phyloP scores from a whole-genome alignment of 768 basidiomycete genomes.

The Pleurotus salmoneostramineus region DNA sequence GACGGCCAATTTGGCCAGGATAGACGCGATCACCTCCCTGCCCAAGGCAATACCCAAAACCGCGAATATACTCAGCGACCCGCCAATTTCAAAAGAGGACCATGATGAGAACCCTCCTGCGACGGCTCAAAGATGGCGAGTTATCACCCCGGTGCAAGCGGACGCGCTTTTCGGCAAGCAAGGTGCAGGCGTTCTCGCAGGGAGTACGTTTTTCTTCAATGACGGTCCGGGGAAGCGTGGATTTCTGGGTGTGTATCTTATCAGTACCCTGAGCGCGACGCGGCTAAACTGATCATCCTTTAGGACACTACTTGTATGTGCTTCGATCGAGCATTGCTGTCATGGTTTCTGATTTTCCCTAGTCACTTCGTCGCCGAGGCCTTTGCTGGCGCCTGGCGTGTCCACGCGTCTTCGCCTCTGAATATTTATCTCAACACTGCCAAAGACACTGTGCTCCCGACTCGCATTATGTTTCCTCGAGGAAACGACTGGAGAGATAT shows the following conservation, averaged over 20 bases:
- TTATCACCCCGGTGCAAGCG: constrained; percentile 1
- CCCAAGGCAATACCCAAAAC: neutral
- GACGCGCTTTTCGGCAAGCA: neutral
- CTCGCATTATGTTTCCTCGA: neutral
- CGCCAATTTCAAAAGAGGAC: neutral
- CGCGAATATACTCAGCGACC: neutral
- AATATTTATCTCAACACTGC: neutral
- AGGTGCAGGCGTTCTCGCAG: constrained; percentile 1
- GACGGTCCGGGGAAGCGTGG: constrained; percentile 1
- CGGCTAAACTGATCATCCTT: neutral
- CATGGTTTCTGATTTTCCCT: neutral
- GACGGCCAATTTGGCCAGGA: neutral
- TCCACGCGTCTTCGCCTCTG: neutral
- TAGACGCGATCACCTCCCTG: constrained; percentile 1
- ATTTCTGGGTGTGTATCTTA: neutral
- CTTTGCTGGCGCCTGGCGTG: constrained; percentile 6
- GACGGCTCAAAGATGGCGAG: neutral
- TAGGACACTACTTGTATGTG: constrained; percentile 7
- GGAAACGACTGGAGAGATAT: constrained; percentile 5
- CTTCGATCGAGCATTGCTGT: neutral
- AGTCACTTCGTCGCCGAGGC: constrained; percentile 7
- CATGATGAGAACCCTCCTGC: neutral
- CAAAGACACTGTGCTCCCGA: neutral
- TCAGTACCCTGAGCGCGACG: neutral
- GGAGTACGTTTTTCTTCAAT: constrained; percentile 5